Conservation (phyloP, 225 moss, liverwort and hornwort genomes). For the Physcomitrellopsis africana region DNA sequence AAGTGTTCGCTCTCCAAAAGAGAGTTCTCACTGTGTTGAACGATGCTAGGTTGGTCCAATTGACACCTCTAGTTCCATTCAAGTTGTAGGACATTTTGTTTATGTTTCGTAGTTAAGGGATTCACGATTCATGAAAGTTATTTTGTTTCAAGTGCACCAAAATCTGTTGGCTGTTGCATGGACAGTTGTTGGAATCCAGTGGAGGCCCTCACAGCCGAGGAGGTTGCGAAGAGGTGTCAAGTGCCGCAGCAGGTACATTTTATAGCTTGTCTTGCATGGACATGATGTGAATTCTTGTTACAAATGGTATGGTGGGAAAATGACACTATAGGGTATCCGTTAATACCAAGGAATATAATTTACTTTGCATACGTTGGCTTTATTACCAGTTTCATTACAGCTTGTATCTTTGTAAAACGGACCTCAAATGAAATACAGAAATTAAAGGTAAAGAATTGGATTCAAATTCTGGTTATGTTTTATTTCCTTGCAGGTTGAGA, state of each 20-base stretch:
- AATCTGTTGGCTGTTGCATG: background rate
- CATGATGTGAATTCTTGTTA: background rate
- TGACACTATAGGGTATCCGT: background rate
- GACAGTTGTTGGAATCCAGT: slow-evolving; percentile 77
- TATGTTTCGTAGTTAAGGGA: background rate
- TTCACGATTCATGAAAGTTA: slow-evolving; percentile 23
- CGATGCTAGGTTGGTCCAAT: slow-evolving; percentile 64
- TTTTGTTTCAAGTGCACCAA: background rate
- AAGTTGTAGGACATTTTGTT: background rate
- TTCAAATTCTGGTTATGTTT: slow-evolving; percentile 14
- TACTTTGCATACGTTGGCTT: background rate
- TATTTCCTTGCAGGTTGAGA: slow-evolving; percentile 63
- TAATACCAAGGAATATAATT: background rate
- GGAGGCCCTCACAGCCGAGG: slow-evolving; percentile 81
- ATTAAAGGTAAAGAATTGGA: background rate
- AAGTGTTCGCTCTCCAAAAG: slow-evolving; percentile 83
- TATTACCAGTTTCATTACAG: background rate
- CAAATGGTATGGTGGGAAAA: no score
- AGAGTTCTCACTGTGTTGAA: slow-evolving; percentile 75
- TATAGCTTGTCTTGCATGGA: slow-evolving; percentile 4
- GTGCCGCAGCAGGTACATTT: slow-evolving; percentile 65
- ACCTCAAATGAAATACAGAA: slow-evolving; percentile 1
- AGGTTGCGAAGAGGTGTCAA: slow-evolving; percentile 70
- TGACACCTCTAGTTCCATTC: slow-evolving; percentile 14
- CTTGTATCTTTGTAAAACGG: background rate